Evolutionary conservation across 257 asterid genomes (phyloP).

Genomic region (Solanum ahanhuiri): DNA sequence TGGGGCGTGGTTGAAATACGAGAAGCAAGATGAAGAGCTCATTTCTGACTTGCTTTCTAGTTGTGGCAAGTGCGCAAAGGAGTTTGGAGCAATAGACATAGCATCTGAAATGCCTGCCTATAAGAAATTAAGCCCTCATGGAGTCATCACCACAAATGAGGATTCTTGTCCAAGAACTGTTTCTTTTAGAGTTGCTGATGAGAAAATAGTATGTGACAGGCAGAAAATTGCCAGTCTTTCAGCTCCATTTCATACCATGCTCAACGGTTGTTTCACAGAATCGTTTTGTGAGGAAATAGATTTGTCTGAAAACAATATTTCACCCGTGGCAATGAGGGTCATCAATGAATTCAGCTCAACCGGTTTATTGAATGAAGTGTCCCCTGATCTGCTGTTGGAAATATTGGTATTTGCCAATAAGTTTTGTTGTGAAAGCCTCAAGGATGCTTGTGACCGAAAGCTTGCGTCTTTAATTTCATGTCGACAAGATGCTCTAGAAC

Average conservation of each 20-base stretch:
- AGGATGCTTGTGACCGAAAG: constrained; percentile 83
- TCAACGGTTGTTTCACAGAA: constrained; percentile 81
- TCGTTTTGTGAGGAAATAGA: constrained; percentile 63
- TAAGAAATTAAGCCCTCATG: constrained; percentile 11
- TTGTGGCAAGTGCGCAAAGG: constrained; percentile 77
- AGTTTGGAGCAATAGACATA: constrained; percentile 58
- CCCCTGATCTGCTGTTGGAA: constrained; percentile 60
- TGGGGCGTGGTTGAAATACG: constrained; percentile 93
- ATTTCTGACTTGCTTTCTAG: constrained; percentile 63
- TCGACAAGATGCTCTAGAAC: constrained; percentile 73
- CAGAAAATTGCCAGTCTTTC: constrained; percentile 68
- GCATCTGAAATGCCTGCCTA: constrained; percentile 54
- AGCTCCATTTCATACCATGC: constrained; percentile 90
- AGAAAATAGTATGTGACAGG: constrained; percentile 68
- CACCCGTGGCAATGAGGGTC: constrained; percentile 58
- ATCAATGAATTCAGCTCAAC: constrained; percentile 50
- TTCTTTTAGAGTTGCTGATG: constrained; percentile 56
- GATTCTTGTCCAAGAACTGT: constrained; percentile 26
- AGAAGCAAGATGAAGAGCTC: constrained; percentile 80
- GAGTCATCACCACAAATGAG: not conserved
- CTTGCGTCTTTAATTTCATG: constrained; percentile 75
- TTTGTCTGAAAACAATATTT: constrained; percentile 76
- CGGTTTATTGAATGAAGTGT: constrained; percentile 42
- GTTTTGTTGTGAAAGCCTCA: constrained; percentile 84
- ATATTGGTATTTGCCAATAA: constrained; percentile 86